phyloP scores from a whole-genome alignment of 352 stramenopile genomes.

The Peronospora belbahrii region DNA sequence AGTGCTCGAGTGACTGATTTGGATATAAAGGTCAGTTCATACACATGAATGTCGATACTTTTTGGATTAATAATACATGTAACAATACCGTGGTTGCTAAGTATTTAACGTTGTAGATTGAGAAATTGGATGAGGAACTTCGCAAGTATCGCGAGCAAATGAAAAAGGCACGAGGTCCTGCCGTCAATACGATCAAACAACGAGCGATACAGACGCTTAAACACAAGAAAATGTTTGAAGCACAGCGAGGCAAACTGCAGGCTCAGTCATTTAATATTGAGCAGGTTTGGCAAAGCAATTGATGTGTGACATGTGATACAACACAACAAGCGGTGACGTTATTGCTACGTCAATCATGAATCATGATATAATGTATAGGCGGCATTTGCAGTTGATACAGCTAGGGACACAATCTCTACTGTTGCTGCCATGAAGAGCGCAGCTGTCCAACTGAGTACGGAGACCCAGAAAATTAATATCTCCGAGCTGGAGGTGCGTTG shows the following conservation, averaged over 20 bases:
- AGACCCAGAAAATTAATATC: constrained; percentile 95
- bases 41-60: too few species aligned
- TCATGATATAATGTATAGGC: constrained; percentile 28
- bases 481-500: constrained; percentile 89
- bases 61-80: neutral
- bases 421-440: constrained; percentile 94
- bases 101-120: constrained; percentile 36
- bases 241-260: constrained; percentile 68
- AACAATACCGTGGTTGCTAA: neutral
- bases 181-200: constrained; percentile 72
- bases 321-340: constrained; percentile 1
- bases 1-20: constrained; percentile 68
- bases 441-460: constrained; percentile 85
- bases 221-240: constrained; percentile 86
- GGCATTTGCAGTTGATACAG: constrained; percentile 88
- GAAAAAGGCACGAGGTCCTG: constrained; percentile 60
- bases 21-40: constrained; percentile 58
- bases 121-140: constrained; percentile 74
- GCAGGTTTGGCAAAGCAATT: constrained; percentile 34
- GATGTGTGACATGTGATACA: neutral
- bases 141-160: constrained; percentile 81
- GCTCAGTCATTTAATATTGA: constrained; percentile 86
- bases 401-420: constrained; percentile 88
- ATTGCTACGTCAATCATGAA: neutral
- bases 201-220: constrained; percentile 82